These are phyloP conservation scores for Lactifluus piperatus DNA, from an alignment of 768 basidiomycete species.

Conservation along the genomic window DNA sequence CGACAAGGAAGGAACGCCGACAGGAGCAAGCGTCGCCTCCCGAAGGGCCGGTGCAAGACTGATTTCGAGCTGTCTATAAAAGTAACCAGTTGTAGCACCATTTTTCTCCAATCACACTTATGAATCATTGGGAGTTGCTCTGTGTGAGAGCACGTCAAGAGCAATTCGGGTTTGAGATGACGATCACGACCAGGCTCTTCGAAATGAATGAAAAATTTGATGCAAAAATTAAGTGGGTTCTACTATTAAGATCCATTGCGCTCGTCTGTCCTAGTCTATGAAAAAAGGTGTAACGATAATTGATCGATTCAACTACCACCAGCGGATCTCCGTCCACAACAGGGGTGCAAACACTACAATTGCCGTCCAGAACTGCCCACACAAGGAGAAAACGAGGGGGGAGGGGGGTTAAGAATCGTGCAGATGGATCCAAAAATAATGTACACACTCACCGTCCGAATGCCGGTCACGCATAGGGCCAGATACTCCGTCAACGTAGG, in stretches of 20 bases:
- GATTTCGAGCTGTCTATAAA: not conserved
- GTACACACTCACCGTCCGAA: constrained; percentile 48
- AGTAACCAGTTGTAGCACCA: constrained; percentile 3
- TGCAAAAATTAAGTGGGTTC: not conserved
- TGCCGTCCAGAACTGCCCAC: constrained; percentile 75
- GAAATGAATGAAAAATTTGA: not conserved
- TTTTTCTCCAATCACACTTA: not conserved
- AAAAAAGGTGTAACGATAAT: not conserved
- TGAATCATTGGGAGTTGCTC: not conserved
- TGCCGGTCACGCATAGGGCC: constrained; percentile 44
- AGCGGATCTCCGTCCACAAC: constrained; percentile 78
- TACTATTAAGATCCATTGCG: not conserved
- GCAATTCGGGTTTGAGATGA: not conserved
- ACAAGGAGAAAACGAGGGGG: not conserved
- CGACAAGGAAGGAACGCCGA: constrained; percentile 66
- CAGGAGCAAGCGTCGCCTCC: constrained; percentile 39
- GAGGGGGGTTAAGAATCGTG: not conserved
- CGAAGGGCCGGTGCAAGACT: constrained; percentile 46
- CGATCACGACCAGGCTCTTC: not conserved
- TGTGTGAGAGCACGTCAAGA: not conserved
- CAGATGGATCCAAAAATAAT: not conserved
- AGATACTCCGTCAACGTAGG: constrained; percentile 64
- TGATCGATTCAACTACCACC: constrained; percentile 38
- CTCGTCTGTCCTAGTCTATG: not conserved
- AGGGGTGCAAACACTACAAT: constrained; percentile 84